Conservation (phyloP, 176 grass and related monocot genomes). For the Triticum urartu region DNA sequence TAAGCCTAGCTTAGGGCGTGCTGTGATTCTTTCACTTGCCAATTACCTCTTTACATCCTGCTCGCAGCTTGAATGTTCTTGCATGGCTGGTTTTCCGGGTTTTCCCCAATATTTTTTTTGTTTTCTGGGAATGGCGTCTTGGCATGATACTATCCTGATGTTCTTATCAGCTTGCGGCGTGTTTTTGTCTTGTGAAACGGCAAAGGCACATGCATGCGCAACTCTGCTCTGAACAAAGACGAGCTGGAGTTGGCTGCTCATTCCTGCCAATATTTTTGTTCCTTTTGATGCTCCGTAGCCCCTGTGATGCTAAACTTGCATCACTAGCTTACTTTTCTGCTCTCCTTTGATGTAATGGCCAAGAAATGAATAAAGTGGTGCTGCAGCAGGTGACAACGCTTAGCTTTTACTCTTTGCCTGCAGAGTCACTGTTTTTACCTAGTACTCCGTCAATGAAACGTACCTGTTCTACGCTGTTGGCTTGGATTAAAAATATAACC, state of each 20-base stretch:
- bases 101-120: no score
- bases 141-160: neutral
- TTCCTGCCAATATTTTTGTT: slow-evolving; percentile 29
- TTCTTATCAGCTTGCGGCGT: neutral
- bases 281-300: neutral
- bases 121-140: no score
- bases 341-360: neutral
- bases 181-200: slow-evolving; percentile 1
- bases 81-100: no score
- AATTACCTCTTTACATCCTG: neutral
- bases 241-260: slow-evolving; percentile 15
- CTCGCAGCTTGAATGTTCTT: neutral
- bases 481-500: neutral
- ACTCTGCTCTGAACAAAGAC: slow-evolving; percentile 28
- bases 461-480: neutral
- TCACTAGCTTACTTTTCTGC: slow-evolving; percentile 27
- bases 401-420: neutral
- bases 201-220: slow-evolving; percentile 30
- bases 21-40: slow-evolving; percentile 18
- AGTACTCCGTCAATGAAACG: neutral
- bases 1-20: slow-evolving; percentile 21
- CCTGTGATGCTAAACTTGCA: slow-evolving; percentile 41
- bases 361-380: slow-evolving; percentile 40
- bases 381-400: neutral
- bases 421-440: neutral